Percentiles rank a stretch among this genome's conserved stretches.
These are phyloP conservation scores for Chlamydomonas sphaeroides DNA, from an alignment of 139 green algal genomes.

Conservation along the genomic window DNA sequence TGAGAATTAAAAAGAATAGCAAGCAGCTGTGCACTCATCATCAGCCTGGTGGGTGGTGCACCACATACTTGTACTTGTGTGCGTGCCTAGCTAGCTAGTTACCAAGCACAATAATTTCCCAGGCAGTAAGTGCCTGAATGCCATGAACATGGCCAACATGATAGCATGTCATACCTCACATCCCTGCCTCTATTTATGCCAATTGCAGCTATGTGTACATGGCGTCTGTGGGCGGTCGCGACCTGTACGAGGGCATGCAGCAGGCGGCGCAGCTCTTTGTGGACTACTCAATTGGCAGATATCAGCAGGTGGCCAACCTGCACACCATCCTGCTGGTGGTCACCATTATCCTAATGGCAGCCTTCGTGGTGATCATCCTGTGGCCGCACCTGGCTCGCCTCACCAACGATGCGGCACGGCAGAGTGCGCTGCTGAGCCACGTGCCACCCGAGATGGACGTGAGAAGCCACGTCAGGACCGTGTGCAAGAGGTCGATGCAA, in stretches of 20 bases:
- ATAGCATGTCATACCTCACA: no score
- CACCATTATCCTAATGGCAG: neutral
- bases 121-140: no score
- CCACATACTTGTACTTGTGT: no score
- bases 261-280: conserved; percentile 20
- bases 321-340: conserved; percentile 38
- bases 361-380: conserved; percentile 16
- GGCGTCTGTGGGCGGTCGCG: neutral
- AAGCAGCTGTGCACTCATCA: no score
- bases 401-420: neutral
- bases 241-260: conserved; percentile 24
- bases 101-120: no score
- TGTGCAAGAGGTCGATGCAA: no score
- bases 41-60: no score
- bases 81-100: no score
- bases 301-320: neutral
- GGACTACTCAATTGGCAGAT: conserved; percentile 9
- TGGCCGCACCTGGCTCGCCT: conserved; percentile 22
- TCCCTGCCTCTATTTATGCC: no score
- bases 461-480: neutral
- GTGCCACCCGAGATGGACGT: conserved; percentile 32
- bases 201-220: neutral
- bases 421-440: conserved; percentile 22
- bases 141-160: no score
- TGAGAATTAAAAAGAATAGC: no score